Percentiles rank a stretch among this genome's conserved stretches.
Conservation (phyloP, 1,284 basidiomycete species). For the Sphagnurus paluster region DNA sequence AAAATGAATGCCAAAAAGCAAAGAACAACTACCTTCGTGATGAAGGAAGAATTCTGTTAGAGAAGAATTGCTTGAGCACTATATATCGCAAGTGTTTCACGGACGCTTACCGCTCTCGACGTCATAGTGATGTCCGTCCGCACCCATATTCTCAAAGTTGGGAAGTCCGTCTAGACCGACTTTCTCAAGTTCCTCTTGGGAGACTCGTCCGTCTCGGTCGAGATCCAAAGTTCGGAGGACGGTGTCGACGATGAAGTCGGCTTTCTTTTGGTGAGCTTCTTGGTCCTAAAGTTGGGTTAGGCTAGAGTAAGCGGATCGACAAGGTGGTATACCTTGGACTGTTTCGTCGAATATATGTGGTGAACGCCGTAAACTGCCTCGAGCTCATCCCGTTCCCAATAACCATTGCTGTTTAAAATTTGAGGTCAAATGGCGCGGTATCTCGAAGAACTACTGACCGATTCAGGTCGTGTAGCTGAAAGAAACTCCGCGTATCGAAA, state of each 20-base stretch:
- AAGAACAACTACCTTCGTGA: slow-evolving; percentile 72
- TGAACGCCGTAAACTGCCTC: slow-evolving; percentile 95
- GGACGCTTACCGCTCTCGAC: slow-evolving; percentile 71
- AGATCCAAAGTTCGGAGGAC: slow-evolving; percentile 80
- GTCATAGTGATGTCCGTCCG: slow-evolving; percentile 92
- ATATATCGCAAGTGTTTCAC: background rate
- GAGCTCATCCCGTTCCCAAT: slow-evolving; percentile 81
- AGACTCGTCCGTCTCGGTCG: slow-evolving; percentile 77
- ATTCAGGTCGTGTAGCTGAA: slow-evolving; percentile 91
- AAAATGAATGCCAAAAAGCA: background rate
- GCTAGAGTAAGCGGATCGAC: background rate
- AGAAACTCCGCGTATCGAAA: slow-evolving; percentile 80
- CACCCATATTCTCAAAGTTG: slow-evolving; percentile 85
- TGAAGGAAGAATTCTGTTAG: slow-evolving; percentile 82
- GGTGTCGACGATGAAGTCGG: slow-evolving; percentile 75
- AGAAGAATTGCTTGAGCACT: background rate
- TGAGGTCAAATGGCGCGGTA: background rate
- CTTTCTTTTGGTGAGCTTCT: slow-evolving; percentile 81
- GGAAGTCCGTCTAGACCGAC: slow-evolving; percentile 83
- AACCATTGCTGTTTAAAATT: slow-evolving; percentile 51
- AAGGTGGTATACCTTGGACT: slow-evolving; percentile 63
- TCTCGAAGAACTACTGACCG: slow-evolving; percentile 42
- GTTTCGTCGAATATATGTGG: slow-evolving; percentile 89
- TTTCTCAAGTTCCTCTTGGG: slow-evolving; percentile 77
- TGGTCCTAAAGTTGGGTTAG: slow-evolving; percentile 52